Evolutionary conservation across 1,284 basidiomycete genomes (phyloP).

Genomic region (Leccinum variabile): DNA sequence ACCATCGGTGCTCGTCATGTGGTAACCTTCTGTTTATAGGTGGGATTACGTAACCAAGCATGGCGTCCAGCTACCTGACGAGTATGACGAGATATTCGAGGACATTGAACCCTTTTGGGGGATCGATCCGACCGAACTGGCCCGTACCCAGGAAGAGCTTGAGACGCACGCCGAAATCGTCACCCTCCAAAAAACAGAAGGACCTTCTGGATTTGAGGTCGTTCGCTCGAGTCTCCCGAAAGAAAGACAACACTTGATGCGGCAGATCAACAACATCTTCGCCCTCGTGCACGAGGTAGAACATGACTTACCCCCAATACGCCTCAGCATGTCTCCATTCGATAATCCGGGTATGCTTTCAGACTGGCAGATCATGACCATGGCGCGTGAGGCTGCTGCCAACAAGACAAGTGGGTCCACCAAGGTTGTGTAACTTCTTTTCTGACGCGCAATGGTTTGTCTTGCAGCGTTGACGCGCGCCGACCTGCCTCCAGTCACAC

Average conservation of each 20-base stretch:
- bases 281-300: constrained; percentile 24
- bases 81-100: constrained; percentile 54
- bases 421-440: neutral
- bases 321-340: constrained; percentile 33
- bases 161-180: constrained; percentile 29
- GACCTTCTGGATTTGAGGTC: constrained; percentile 13
- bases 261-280: constrained; percentile 15
- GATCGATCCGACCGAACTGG: constrained; percentile 47
- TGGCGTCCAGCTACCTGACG: constrained; percentile 57
- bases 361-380: constrained; percentile 27
- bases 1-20: neutral
- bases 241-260: neutral
- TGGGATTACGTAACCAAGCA: constrained; percentile 59
- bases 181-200: constrained; percentile 16
- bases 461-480: constrained; percentile 27
- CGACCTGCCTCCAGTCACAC: constrained; percentile 20
- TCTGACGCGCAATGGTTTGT: neutral
- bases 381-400: constrained; percentile 31
- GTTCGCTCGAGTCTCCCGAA: constrained; percentile 13
- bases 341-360: constrained; percentile 33
- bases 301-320: constrained; percentile 29
- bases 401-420: constrained; percentile 29
- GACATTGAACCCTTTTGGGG: constrained; percentile 59
- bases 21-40: constrained; percentile 28
- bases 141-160: constrained; percentile 38